Conservation (phyloP, 805 yeast species). For the Candida ipomoeae region DNA sequence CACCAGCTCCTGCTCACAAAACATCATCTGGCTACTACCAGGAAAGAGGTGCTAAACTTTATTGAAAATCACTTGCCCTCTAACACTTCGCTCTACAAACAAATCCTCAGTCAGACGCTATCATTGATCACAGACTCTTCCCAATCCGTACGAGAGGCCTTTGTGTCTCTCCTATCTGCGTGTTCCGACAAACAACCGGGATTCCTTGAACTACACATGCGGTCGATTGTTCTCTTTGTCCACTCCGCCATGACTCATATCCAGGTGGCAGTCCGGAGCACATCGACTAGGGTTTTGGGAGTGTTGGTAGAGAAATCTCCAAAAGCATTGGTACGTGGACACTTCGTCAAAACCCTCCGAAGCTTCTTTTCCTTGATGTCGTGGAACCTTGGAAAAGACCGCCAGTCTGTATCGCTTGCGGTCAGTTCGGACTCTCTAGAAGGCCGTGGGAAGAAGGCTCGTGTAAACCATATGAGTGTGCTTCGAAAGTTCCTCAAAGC, state of each 20-base stretch:
- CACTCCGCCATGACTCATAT: conserved; percentile 95
- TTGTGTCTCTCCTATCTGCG: conserved; percentile 44
- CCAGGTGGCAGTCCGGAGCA: conserved; percentile 66
- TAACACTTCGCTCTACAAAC: conserved; percentile 51
- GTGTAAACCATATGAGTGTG: conserved; percentile 38
- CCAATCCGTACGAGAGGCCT: conserved; percentile 56
- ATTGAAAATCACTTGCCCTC: conserved; percentile 51
- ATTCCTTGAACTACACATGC: conserved; percentile 56
- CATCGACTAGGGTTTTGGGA: conserved; percentile 64
- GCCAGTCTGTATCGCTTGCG: conserved; percentile 33
- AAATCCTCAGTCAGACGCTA: conserved; percentile 50
- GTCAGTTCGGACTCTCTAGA: conserved; percentile 31
- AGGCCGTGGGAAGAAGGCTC: conserved; percentile 33
- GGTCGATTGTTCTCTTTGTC: conserved; percentile 63
- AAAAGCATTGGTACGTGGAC: conserved; percentile 52
- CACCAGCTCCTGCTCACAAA: conserved; percentile 66
- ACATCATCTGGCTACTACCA: conserved; percentile 67
- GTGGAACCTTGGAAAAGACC: conserved; percentile 55
- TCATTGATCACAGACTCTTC: conserved; percentile 69
- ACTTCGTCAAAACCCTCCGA: conserved; percentile 66
- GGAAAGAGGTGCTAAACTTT: conserved; percentile 64
- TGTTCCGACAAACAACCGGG: conserved; percentile 49
- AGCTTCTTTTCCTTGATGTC: conserved; percentile 67
- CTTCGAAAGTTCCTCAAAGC: conserved; percentile 42
- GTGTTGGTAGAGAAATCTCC: conserved; percentile 54